A percentile compares a stretch with the other conserved stretches of the same genome.
These are phyloP conservation scores for Lachnellula suecica DNA, from an alignment of 2,329 filamentous ascomycete genomes.

Conservation along the genomic window DNA sequence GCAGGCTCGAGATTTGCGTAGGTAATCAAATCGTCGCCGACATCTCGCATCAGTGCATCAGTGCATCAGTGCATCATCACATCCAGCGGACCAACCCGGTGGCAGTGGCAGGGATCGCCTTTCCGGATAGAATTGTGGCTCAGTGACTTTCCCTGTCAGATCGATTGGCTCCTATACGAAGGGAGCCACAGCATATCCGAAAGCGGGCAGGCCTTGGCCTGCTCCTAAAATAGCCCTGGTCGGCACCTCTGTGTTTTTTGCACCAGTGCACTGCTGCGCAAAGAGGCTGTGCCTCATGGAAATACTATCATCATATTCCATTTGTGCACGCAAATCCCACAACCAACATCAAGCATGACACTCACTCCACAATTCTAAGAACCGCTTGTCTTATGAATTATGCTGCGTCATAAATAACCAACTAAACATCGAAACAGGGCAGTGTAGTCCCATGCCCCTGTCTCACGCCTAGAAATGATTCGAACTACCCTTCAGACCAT, in stretches of 20 bases:
- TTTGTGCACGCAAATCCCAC: neutral
- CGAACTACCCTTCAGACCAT: neutral
- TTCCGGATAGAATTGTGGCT: constrained; percentile 9
- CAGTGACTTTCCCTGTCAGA: neutral
- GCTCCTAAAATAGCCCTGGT: constrained; percentile 15
- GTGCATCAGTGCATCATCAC: too few relatives aligned
- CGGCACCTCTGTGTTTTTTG: neutral
- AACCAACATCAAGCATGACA: constrained; percentile 4
- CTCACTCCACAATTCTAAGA: constrained; percentile 1
- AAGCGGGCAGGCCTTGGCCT: neutral
- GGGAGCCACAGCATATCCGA: constrained; percentile 3
- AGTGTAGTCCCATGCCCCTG: constrained; percentile 10
- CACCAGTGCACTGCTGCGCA: constrained; percentile 11
- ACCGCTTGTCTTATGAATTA: too few relatives aligned
- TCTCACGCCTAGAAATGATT: neutral
- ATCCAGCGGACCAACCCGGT: neutral
- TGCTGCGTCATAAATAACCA: constrained; percentile 11
- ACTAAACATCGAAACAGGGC: neutral
- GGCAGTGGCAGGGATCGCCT: neutral
- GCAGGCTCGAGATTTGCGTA: too few relatives aligned
- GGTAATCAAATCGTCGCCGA: constrained; percentile 4
- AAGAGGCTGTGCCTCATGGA: constrained; percentile 17
- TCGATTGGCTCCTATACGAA: constrained; percentile 16
- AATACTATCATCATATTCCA: constrained; percentile 3
- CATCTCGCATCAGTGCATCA: too few relatives aligned